A percentile compares a stretch with the other conserved stretches of the same genome.
Evolutionary conservation across 441 rosid genomes (phyloP).

Genomic region (Populus hybrid): DNA sequence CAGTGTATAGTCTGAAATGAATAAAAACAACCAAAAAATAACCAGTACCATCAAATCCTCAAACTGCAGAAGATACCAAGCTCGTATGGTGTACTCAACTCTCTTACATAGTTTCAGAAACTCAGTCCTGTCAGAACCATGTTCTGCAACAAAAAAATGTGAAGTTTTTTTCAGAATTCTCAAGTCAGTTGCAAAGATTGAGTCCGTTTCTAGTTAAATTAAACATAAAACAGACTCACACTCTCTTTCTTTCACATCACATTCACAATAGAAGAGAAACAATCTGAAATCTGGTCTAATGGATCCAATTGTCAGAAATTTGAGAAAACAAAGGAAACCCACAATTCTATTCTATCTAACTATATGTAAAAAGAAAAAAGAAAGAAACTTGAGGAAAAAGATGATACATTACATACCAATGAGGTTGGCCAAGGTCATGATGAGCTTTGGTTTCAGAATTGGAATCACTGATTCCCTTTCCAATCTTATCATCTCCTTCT

Average conservation of each 20-base stretch:
- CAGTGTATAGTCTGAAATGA: background rate
- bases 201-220: background rate
- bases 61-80: slow-evolving; percentile 46
- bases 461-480: slow-evolving; percentile 97
- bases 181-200: no score
- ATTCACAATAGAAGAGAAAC: background rate
- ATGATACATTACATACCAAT: slow-evolving; percentile 41
- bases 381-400: background rate
- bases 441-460: slow-evolving; percentile 73
- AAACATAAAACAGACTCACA: background rate
- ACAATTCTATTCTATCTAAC: background rate
- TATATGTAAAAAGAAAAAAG: background rate
- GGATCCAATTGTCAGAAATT: background rate
- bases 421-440: slow-evolving; percentile 70
- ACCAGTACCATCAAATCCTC: slow-evolving; percentile 85
- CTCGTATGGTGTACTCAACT: slow-evolving; percentile 61
- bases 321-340: background rate
- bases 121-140: slow-evolving; percentile 58
- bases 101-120: slow-evolving; percentile 84
- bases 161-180: no score
- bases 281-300: background rate
- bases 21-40: background rate
- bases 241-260: background rate
- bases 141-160: slow-evolving; percentile 35
- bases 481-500: slow-evolving; percentile 66